These are phyloP conservation scores for Boletus speciosus DNA, from an alignment of 768 basidiomycete genomes.

Conservation along the genomic window DNA sequence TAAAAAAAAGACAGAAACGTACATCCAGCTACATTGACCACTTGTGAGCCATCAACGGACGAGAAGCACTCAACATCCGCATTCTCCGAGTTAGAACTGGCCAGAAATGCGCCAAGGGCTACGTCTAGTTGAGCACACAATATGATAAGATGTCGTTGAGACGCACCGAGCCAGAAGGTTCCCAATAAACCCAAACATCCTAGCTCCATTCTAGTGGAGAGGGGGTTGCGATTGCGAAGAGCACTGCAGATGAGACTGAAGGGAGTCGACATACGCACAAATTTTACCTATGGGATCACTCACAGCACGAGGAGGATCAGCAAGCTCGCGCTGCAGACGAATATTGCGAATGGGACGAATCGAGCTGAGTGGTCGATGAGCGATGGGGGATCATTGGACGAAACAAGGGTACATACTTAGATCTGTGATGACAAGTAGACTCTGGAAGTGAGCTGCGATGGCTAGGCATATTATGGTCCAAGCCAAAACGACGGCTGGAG, in stretches of 20 bases:
- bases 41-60: slow-evolving; percentile 45
- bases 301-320: slow-evolving; percentile 67
- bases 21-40: slow-evolving; percentile 67
- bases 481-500: slow-evolving; percentile 57
- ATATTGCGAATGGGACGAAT: slow-evolving; percentile 83
- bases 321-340: slow-evolving; percentile 69
- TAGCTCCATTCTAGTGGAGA: slow-evolving; percentile 75
- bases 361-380: slow-evolving; percentile 49
- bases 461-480: slow-evolving; percentile 79
- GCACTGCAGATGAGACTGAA: slow-evolving; percentile 62
- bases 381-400: neutral
- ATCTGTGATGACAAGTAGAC: slow-evolving; percentile 67
- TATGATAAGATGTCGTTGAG: neutral
- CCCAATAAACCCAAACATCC: slow-evolving; percentile 67
- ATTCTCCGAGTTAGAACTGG: slow-evolving; percentile 70
- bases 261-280: slow-evolving; percentile 1
- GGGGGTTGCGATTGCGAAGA: slow-evolving; percentile 66
- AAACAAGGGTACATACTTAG: slow-evolving; percentile 54
- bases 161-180: slow-evolving; percentile 75
- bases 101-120: slow-evolving; percentile 74
- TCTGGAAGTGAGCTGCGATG: slow-evolving; percentile 76
- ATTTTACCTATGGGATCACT: slow-evolving; percentile 26
- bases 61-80: slow-evolving; percentile 83
- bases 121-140: slow-evolving; percentile 12
- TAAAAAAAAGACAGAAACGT: slow-evolving; percentile 29